Percentiles rank a stretch among this genome's conserved stretches.
These are phyloP conservation scores for Pseudocercospora eumusae DNA, from an alignment of 2,329 filamentous ascomycete species.

Conservation along the genomic window DNA sequence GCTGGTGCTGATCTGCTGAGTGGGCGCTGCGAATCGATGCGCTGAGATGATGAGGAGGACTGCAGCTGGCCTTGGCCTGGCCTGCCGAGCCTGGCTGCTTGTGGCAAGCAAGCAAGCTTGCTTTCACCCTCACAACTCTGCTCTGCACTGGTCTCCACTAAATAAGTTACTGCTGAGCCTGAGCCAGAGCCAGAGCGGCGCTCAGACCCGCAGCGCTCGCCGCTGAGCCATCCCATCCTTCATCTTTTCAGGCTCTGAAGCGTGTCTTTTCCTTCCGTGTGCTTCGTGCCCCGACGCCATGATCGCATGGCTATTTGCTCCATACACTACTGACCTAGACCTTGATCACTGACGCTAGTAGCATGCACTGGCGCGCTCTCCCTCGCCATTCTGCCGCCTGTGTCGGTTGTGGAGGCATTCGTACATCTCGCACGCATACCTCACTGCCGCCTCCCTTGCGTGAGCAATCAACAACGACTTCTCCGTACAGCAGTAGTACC, in stretches of 20 bases:
- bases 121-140: neutral
- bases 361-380: conserved; percentile 24
- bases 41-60: conserved; percentile 3
- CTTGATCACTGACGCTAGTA: conserved; percentile 28
- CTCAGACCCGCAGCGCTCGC: conserved; percentile 11
- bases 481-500: neutral
- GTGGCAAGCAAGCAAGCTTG: neutral
- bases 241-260: neutral
- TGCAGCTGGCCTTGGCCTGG: too few relatives aligned
- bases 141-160: neutral
- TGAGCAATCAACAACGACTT: conserved; percentile 26
- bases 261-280: conserved; percentile 13
- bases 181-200: neutral
- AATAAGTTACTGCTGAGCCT: neutral
- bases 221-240: conserved; percentile 8
- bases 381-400: conserved; percentile 23
- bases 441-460: conserved; percentile 37
- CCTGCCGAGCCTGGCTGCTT: conserved; percentile 8
- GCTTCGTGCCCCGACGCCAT: conserved; percentile 29
- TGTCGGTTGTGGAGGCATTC: conserved; percentile 17
- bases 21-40: conserved; percentile 8
- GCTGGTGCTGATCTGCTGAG: conserved; percentile 2
- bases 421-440: conserved; percentile 30
- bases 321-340: conserved; percentile 28
- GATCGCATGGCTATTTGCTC: conserved; percentile 29